Conservation (phyloP, 2,329 filamentous ascomycete species). For the Aspergillus fructus region DNA sequence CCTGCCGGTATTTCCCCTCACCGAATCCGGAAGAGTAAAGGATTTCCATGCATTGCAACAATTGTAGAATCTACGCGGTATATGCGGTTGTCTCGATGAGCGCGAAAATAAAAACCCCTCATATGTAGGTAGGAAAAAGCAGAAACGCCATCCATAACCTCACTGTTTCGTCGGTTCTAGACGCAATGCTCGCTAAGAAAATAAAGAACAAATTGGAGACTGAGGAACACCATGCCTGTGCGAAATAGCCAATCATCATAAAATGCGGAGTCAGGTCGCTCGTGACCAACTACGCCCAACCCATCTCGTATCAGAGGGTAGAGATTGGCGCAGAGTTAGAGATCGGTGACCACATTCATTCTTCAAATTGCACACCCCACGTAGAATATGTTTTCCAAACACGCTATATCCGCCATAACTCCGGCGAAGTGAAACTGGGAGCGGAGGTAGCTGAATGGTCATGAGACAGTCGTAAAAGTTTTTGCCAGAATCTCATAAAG, state of each 20-base stretch:
- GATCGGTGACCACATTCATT: conserved; percentile 1
- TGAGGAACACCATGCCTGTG: background rate
- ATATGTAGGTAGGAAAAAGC: conserved; percentile 2
- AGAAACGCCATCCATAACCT: conserved; percentile 13
- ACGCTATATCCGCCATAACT: conserved; percentile 10
- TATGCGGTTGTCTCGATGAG: conserved; percentile 5
- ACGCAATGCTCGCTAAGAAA: conserved; percentile 29
- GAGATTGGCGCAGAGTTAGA: background rate
- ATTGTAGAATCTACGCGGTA: background rate
- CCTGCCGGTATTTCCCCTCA: background rate
- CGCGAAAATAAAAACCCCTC: conserved; percentile 1
- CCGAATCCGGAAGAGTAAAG: background rate
- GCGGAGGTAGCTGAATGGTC: background rate
- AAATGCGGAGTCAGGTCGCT: background rate
- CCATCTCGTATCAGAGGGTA: background rate
- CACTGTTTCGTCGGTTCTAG: conserved; percentile 11
- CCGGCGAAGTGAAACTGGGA: conserved; percentile 1
- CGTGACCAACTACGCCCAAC: background rate
- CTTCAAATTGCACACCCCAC: conserved; percentile 6
- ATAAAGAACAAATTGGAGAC: background rate
- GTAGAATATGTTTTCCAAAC: background rate
- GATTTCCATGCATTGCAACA: conserved; percentile 2
- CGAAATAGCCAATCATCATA: conserved; percentile 1
- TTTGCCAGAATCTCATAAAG: conserved; percentile 51
- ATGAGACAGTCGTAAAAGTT: background rate